Percentiles rank a stretch among this genome's conserved stretches.
phyloP scores from a whole-genome alignment of 352 stramenopile genomes.

The Phytophthora multivora region DNA sequence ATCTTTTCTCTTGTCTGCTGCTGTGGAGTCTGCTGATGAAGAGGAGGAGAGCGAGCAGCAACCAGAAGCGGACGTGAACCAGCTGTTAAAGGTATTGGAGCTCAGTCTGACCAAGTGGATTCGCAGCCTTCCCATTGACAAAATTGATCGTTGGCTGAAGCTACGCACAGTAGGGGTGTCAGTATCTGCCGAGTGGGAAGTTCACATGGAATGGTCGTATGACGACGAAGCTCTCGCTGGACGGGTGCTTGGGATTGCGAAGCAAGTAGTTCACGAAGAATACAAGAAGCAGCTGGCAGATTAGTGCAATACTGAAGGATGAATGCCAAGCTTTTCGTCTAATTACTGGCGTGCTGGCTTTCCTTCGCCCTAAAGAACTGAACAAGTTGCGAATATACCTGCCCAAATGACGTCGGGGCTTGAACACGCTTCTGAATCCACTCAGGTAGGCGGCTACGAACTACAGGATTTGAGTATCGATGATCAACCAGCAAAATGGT shows the following conservation, averaged over 20 bases:
- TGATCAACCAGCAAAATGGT: slow-evolving; percentile 96
- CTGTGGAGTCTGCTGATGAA: slow-evolving; percentile 74
- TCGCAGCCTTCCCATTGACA: slow-evolving; percentile 54
- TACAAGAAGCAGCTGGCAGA: slow-evolving; percentile 52
- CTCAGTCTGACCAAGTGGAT: slow-evolving; percentile 68
- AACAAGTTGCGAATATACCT: slow-evolving; percentile 74
- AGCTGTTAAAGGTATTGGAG: slow-evolving; percentile 57
- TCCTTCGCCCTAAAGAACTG: slow-evolving; percentile 79
- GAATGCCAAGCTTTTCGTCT: slow-evolving; percentile 7
- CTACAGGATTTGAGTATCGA: slow-evolving; percentile 85
- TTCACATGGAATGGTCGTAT: slow-evolving; percentile 84
- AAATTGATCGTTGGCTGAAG: slow-evolving; percentile 76
- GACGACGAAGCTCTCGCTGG: slow-evolving; percentile 85
- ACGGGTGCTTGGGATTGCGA: slow-evolving; percentile 81
- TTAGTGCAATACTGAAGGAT: slow-evolving; percentile 21
- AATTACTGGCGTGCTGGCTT: not conserved
- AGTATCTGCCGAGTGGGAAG: slow-evolving; percentile 77
- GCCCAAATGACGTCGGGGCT: slow-evolving; percentile 63
- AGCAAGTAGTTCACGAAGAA: slow-evolving; percentile 74
- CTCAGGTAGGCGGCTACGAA: slow-evolving; percentile 71
- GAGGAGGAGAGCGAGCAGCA: slow-evolving; percentile 72
- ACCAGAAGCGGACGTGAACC: slow-evolving; percentile 62
- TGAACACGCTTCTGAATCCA: slow-evolving; percentile 87
- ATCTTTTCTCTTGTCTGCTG: slow-evolving; percentile 79
- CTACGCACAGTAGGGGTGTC: slow-evolving; percentile 70